These are phyloP conservation scores for Apostasia ramifera DNA, from an alignment of 106 monocot genomes.

Conservation along the genomic window DNA sequence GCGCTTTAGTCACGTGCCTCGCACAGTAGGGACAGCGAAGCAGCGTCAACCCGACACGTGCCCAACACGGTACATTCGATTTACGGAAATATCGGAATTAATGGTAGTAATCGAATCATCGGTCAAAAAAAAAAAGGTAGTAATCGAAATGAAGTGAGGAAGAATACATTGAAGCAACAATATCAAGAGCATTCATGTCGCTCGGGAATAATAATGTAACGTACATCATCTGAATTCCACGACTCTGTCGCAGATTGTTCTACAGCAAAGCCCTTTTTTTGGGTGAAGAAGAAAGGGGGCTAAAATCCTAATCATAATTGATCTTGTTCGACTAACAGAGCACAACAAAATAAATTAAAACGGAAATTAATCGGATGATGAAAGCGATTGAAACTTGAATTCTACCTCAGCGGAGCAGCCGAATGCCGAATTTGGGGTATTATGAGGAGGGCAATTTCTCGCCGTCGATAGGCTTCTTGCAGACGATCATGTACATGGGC, in stretches of 20 bases:
- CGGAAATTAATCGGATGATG: not conserved
- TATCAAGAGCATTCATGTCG: not conserved
- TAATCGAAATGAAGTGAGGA: too few species aligned
- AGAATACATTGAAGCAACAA: too few species aligned
- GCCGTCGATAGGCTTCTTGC: conserved; percentile 31
- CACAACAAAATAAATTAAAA: conserved; percentile 3
- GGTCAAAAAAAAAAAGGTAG: too few species aligned
- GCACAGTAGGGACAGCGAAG: not conserved
- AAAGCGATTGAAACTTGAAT: not conserved
- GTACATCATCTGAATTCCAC: not conserved
- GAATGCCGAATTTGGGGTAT: too few species aligned
- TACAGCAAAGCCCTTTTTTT: not conserved
- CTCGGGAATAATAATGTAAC: not conserved
- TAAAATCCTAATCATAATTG: too few species aligned
- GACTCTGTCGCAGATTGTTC: not conserved
- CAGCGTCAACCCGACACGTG: not conserved
- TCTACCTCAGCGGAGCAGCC: not conserved
- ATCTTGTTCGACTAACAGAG: not conserved
- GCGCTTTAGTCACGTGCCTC: too few species aligned
- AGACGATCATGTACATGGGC: conserved; percentile 76
- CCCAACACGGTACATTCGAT: too few species aligned
- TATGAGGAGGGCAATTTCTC: not conserved
- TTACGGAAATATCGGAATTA: too few species aligned
- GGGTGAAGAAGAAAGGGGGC: too few species aligned
- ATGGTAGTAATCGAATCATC: too few species aligned